Base-by-base conservation (phyloP, 73 alveolate genomes). In the Urostyla sp. region DNA sequence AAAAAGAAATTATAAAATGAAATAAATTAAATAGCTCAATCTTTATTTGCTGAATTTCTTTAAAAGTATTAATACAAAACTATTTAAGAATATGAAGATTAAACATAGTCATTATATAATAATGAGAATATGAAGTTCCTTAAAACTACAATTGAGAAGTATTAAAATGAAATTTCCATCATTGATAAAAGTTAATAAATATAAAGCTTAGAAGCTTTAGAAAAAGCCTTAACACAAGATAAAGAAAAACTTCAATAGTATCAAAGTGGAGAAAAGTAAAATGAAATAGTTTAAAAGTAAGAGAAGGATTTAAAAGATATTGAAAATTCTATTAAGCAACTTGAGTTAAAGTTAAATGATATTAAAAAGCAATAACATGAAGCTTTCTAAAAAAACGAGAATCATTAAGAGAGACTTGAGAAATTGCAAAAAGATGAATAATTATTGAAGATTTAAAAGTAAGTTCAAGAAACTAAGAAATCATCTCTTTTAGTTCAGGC, bases 261-360 rank as follows among this genome's bases (percentile, higher is more conserved):
- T 0, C 61, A 82, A 60, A 73, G 88, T 40, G 85, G 63, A 43
- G 89, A 85, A 38, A 44, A 67, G 50, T 80, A 72, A 37, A 57
- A 67, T 44, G 91, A 94, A 74, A 80, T 69, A 48, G 87, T 77
- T 10, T 58, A 72, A 67, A 50, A 54, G 44, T 52, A 86, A 51
- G 50, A 80, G 56, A 80, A 75, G 26, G 72, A 82, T 61, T 53
- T 89, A 8, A 84, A 84, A 54, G 93, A 91, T 16, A 30, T 90
- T 21, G 87, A 88, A 21, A 48, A 54, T 1, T 85, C 76, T 45
- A 54, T 85, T 15, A 61, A 35, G 15, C 67, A 73, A n/a, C 32
- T 75, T 10, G 87, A 86, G 67, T 60, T 80, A 20, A 85, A 85
- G 48, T 31, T 58, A 0, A 90, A 89, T 31, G 84, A 79, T 43